phyloP scores from a whole-genome alignment of 2,329 filamentous ascomycete species.

The Pyricularia sp. region DNA sequence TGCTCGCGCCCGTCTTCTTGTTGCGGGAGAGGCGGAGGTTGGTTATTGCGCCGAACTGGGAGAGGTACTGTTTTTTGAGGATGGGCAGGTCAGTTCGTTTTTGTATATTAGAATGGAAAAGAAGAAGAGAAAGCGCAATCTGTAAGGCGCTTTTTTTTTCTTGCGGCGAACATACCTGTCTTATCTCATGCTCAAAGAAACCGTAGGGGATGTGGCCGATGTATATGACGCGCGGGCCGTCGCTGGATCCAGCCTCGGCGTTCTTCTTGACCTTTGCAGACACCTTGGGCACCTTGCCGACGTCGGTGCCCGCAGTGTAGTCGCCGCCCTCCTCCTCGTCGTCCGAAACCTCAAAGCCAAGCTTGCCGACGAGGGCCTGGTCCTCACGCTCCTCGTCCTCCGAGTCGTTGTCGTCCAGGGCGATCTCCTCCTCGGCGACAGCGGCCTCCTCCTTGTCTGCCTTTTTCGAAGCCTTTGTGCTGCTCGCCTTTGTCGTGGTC shows the following conservation, averaged over 20 bases:
- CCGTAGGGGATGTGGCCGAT: conserved; percentile 57
- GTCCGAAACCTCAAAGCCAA: conserved; percentile 9
- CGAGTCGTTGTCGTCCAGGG: conserved; percentile 3
- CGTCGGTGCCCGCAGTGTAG: conserved; percentile 14
- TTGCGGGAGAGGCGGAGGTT: conserved; percentile 77
- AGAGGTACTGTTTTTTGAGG: conserved; percentile 56
- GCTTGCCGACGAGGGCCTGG: conserved; percentile 7
- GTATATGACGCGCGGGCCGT: conserved; percentile 69
- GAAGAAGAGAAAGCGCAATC: not conserved
- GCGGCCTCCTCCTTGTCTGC: conserved; percentile 13
- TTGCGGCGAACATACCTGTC: conserved; percentile 13
- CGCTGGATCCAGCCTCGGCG: conserved; percentile 27
- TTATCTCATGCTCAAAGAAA: conserved; percentile 96
- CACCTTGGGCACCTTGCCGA: conserved; percentile 36
- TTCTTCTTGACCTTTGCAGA: conserved; percentile 30
- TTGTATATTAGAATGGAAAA: not conserved
- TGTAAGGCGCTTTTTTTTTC: not conserved
- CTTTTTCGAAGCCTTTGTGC: not conserved
- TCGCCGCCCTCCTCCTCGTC: conserved; percentile 22
- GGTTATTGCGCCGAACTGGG: conserved; percentile 77
- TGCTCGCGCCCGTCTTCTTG: conserved; percentile 78
- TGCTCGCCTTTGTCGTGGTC: not conserved
- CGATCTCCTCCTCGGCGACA: not conserved
- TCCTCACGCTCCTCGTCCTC: conserved; percentile 9
- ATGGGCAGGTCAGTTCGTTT: not conserved